Evolutionary conservation across 306 rosid species (phyloP).

Genomic region (Vigna mungo): DNA sequence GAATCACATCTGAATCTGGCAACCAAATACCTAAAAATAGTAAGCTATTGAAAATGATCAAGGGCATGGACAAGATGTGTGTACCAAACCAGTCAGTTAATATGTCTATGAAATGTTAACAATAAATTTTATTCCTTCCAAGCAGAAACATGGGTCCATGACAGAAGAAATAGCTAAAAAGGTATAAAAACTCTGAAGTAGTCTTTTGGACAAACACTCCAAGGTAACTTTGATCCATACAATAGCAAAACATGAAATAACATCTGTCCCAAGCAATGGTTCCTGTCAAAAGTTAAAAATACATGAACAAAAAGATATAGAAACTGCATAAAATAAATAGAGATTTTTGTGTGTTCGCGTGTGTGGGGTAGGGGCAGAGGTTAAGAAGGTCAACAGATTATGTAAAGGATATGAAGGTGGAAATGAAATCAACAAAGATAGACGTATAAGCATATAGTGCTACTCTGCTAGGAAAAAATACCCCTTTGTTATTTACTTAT

Average conservation of each 20-base stretch:
- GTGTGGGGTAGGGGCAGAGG: not conserved
- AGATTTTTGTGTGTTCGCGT: not conserved
- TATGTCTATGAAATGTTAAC: constrained; percentile 42
- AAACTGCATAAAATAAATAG: not conserved
- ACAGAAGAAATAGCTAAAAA: constrained; percentile 41
- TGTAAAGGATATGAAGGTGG: constrained; percentile 1
- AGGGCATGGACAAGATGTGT: not conserved
- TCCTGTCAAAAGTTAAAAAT: constrained; percentile 53
- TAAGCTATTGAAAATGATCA: constrained; percentile 3
- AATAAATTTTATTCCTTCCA: constrained; percentile 56
- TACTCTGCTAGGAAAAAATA: not conserved
- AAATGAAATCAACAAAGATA: constrained; percentile 2
- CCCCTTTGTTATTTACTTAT: not conserved
- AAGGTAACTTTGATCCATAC: constrained; percentile 49
- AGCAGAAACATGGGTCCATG: constrained; percentile 42
- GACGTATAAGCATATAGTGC: not conserved
- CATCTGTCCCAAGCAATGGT: constrained; percentile 46
- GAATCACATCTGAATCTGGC: not conserved
- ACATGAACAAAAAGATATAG: constrained; percentile 21
- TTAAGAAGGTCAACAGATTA: not conserved
- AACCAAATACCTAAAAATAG: constrained; percentile 5
- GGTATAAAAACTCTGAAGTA: constrained; percentile 43
- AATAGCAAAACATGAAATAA: constrained; percentile 52
- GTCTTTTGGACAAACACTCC: constrained; percentile 55
- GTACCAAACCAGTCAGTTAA: constrained; percentile 18